phyloP scores from a whole-genome alignment of 169 alveolate species.

The Plasmodium blacklocki region DNA sequence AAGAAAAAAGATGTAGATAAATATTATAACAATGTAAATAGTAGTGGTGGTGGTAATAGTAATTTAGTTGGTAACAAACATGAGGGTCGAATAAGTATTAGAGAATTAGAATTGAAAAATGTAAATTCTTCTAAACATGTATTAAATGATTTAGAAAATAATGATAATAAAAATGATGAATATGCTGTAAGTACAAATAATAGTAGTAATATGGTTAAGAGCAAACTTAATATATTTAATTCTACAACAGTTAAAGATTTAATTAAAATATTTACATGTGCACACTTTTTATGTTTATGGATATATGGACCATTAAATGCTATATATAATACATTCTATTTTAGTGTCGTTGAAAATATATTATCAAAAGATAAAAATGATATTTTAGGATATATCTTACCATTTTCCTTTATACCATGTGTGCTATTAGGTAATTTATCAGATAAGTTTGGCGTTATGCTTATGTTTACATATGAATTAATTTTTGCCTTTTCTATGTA shows the following conservation, averaged over 20 bases:
- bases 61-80: background rate
- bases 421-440: conserved; percentile 69
- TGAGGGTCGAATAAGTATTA: too few species aligned
- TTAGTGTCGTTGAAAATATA: conserved; percentile 63
- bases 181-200: conserved; percentile 10
- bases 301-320: conserved; percentile 75
- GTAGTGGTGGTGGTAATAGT: background rate
- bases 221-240: conserved; percentile 11
- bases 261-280: conserved; percentile 40
- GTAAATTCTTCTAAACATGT: too few species aligned
- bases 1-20: background rate
- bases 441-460: conserved; percentile 78
- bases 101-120: too few species aligned
- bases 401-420: conserved; percentile 77
- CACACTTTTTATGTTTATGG: conserved; percentile 73
- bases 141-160: conserved; percentile 7
- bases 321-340: conserved; percentile 60
- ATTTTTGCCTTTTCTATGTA: conserved; percentile 55
- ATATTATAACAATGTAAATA: background rate
- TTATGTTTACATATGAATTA: conserved; percentile 75
- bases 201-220: conserved; percentile 5
- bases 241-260: conserved; percentile 19
- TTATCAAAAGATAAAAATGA: conserved; percentile 66
- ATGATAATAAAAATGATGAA: background rate
- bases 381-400: conserved; percentile 62